Evolutionary conservation across 176 grass and related monocot genomes (phyloP), one percentile per base, ranked within the genome.

Genomic region (Ampelocalamus luodianensis): DNA sequence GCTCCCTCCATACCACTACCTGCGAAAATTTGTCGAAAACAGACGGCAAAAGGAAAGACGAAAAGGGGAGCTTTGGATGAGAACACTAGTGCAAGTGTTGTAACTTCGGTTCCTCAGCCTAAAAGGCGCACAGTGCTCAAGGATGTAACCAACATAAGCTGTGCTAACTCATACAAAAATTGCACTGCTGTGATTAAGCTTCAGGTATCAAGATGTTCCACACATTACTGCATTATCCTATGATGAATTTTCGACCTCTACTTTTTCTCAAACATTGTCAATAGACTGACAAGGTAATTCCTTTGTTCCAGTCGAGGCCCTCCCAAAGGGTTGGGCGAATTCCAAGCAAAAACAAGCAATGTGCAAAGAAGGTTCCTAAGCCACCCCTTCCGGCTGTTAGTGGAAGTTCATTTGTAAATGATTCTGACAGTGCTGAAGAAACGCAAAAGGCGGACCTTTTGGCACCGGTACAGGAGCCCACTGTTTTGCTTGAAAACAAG

Each of bases 1-100:
- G 63, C 15, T 80, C 90, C 88, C 65, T 87, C 79, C 5, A 6
- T 74, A 80, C 74, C 58, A 23, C 36, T 65, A 54, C 66, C 76
- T 26, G 34, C 23, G 22, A 92, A 83, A 77, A 61, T 55, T 34
- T 70, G 84, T 12, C 48, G 36, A 68, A 90, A 88, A 51, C 85
- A 72, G 36, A n/a, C 17, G 8, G 38, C 22, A 13, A 79, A 68
- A 78, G 62, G 77, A 34, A 80, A 79, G 24, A 43, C 13, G 26
- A 94, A 94, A 82, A 92, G 93, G 71, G 39, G 32, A 60, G 82
- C 82, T 86, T 56, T 53, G n/a, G 85, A 88, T 83, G 85, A 92
- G 65, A 94, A 88, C 76, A 49, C 34, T 73, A n/a, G 38, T 55
- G 39, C n/a, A 38, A 55, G 51, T 85, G 45, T 54, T 79, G 66